These are phyloP conservation scores for Scenedesmus sp. DNA, from an alignment of 163 green algal species.

Conservation along the genomic window DNA sequence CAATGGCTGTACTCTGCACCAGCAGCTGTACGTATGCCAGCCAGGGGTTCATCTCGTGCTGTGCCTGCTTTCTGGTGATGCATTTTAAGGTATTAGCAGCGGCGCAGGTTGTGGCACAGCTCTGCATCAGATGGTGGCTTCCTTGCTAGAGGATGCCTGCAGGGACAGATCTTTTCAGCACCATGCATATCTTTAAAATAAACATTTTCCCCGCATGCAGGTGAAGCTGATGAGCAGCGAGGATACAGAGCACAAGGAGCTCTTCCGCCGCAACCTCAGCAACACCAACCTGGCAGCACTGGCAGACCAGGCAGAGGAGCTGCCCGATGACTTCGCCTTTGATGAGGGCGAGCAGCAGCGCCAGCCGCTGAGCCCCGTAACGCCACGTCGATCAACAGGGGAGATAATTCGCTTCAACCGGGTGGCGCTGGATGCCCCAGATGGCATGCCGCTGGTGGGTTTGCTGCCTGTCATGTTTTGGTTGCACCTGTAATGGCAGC, in stretches of 20 bases:
- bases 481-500: background rate
- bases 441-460: constrained; percentile 79
- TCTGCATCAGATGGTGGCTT: too few species aligned
- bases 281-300: constrained; percentile 35
- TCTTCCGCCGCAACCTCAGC: constrained; percentile 85
- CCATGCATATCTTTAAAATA: background rate
- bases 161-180: too few species aligned
- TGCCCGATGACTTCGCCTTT: background rate
- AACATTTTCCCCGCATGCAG: constrained; percentile 18
- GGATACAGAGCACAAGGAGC: constrained; percentile 75
- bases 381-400: constrained; percentile 62
- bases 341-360: background rate
- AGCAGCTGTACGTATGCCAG: background rate
- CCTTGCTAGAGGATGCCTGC: too few species aligned
- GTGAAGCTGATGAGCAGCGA: constrained; percentile 76
- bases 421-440: constrained; percentile 86
- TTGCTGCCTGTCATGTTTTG: background rate
- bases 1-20: background rate
- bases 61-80: background rate
- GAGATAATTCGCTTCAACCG: constrained; percentile 73
- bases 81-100: too few species aligned
- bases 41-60: background rate
- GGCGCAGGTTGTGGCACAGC: too few species aligned
- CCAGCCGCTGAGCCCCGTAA: constrained; percentile 26
- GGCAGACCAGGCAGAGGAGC: background rate